Evolutionary conservation across 2,329 filamentous ascomycete genomes (phyloP).

Genomic region (Arthrobotrys sinensis): DNA sequence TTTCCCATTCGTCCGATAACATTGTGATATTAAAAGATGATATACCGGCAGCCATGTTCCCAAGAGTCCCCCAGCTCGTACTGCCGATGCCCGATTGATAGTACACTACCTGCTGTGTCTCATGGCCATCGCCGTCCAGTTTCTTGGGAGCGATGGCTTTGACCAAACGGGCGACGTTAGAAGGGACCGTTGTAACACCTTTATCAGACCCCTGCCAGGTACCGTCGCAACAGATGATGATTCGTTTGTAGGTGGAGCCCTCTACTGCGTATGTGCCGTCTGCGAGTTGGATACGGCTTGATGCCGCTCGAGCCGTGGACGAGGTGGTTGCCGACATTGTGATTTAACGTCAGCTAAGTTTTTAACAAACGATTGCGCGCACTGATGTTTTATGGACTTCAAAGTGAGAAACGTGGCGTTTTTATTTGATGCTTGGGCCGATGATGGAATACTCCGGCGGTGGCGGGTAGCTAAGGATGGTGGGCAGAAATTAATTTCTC

Average conservation of each 20-base stretch:
- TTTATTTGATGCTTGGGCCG: no score
- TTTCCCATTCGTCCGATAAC: background rate
- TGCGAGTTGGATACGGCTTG: conserved; percentile 24
- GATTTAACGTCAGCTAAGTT: background rate
- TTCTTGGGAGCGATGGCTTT: conserved; percentile 55
- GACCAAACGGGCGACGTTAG: conserved; percentile 52
- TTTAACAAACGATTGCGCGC: background rate
- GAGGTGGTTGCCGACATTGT: conserved; percentile 43
- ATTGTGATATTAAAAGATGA: background rate
- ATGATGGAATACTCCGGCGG: conserved; percentile 4
- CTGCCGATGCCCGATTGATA: conserved; percentile 55
- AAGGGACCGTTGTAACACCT: conserved; percentile 45
- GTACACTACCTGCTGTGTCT: conserved; percentile 56
- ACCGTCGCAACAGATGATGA: conserved; percentile 59
- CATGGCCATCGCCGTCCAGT: conserved; percentile 15
- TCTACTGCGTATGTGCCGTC: conserved; percentile 38
- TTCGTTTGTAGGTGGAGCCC: conserved; percentile 44
- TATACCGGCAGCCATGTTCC: conserved; percentile 66
- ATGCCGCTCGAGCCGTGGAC: conserved; percentile 37
- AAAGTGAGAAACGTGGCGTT: background rate
- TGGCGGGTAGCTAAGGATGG: background rate
- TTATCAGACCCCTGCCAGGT: conserved; percentile 59
- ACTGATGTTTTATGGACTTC: background rate
- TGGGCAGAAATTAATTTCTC: background rate
- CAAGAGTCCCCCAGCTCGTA: conserved; percentile 60